phyloP scores from a whole-genome alignment of 306 rosid genomes.

The Glycine latifolia region DNA sequence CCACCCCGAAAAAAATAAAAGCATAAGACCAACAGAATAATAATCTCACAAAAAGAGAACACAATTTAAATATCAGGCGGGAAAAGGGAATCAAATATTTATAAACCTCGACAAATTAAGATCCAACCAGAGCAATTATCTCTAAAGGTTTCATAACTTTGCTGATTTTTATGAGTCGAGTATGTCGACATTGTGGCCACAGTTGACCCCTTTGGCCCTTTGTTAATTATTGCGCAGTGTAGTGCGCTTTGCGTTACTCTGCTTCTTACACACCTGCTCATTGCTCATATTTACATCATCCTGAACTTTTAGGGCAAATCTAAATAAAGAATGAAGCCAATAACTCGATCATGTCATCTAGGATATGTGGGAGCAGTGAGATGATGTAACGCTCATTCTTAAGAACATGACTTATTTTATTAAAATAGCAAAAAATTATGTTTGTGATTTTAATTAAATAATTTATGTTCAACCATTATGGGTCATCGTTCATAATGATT shows the following conservation, averaged over 20 bases:
- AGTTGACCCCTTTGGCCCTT: background rate
- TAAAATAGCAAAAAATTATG: background rate
- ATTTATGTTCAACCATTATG: no score
- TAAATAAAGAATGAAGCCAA: conserved; percentile 14
- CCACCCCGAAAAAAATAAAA: background rate
- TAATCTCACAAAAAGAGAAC: background rate
- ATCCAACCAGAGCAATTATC: background rate
- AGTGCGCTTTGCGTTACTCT: conserved; percentile 15
- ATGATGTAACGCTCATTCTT: background rate
- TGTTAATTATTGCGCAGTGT: conserved; percentile 20
- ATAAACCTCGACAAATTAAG: background rate
- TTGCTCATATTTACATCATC: background rate
- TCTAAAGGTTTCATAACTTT: background rate
- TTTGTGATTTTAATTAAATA: background rate
- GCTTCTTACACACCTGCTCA: conserved; percentile 2
- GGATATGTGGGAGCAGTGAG: background rate
- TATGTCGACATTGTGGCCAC: conserved; percentile 45
- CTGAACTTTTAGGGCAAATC: background rate
- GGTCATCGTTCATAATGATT: no score
- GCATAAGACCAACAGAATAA: background rate
- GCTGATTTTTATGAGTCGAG: conserved; percentile 33
- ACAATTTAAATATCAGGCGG: background rate
- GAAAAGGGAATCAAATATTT: background rate
- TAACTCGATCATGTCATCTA: background rate
- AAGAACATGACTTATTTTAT: background rate